Conservation (phyloP, 148 eudicot species). For the Heliosperma pusillum region DNA sequence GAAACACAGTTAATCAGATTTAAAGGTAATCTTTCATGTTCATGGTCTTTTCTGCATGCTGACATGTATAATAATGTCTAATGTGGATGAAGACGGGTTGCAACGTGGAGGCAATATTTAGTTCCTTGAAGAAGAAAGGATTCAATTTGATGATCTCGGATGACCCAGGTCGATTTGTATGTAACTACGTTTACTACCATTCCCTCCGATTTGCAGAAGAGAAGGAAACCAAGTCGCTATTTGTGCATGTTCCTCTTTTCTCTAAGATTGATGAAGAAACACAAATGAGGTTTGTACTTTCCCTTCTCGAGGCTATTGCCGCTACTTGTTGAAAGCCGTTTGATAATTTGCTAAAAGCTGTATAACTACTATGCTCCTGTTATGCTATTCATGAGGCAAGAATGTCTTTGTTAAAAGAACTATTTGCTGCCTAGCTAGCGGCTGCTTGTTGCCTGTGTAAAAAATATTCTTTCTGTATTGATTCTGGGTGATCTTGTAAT, state of each 20-base stretch:
- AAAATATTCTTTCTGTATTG: neutral
- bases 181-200: conserved; percentile 80
- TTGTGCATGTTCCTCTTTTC: conserved; percentile 79
- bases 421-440: neutral
- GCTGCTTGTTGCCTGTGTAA: neutral
- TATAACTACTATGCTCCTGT: too few relatives aligned
- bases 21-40: neutral
- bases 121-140: conserved; percentile 49
- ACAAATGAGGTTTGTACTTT: conserved; percentile 55
- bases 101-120: conserved; percentile 39
- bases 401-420: too few relatives aligned
- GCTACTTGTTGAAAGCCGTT: conserved; percentile 34
- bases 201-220: conserved; percentile 66
- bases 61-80: neutral
- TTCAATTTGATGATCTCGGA: conserved; percentile 45
- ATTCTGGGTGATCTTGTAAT: neutral
- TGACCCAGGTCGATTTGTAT: conserved; percentile 79
- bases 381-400: too few relatives aligned
- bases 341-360: too few relatives aligned
- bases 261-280: conserved; percentile 52
- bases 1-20: neutral
- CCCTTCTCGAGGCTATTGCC: conserved; percentile 62
- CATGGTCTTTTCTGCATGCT: conserved; percentile 2
- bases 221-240: conserved; percentile 62
- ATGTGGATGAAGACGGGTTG: conserved; percentile 44